phyloP scores from a whole-genome alignment of 805 yeast species.

The Lachancea mirantina region DNA sequence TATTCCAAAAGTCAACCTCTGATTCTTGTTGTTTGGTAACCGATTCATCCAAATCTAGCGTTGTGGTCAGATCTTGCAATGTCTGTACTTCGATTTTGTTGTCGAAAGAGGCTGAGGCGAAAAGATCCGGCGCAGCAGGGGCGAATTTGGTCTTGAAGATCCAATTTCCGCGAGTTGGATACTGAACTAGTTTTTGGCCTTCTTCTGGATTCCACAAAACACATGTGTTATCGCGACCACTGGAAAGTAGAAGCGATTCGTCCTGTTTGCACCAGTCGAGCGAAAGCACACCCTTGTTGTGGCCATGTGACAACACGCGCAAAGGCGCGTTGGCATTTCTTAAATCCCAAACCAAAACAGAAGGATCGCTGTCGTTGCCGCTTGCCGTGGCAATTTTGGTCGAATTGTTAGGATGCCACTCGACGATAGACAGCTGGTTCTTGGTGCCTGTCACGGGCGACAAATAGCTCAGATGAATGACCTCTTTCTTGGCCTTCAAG shows the following conservation, averaged over 20 bases:
- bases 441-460: conserved; percentile 43
- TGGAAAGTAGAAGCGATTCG: conserved; percentile 68
- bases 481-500: conserved; percentile 78
- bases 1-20: conserved; percentile 84
- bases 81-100: conserved; percentile 77
- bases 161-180: conserved; percentile 92
- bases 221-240: conserved; percentile 87
- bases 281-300: conserved; percentile 79
- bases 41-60: conserved; percentile 24
- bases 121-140: conserved; percentile 78
- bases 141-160: conserved; percentile 84
- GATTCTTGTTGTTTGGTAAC: conserved; percentile 28
- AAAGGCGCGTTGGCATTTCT: conserved; percentile 93
- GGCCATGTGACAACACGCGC: conserved; percentile 56
- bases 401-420: conserved; percentile 90
- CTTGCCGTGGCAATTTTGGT: conserved; percentile 86
- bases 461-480: conserved; percentile 70
- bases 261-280: conserved; percentile 92
- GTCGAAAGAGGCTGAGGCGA: conserved; percentile 84
- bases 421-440: conserved; percentile 71
- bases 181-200: conserved; percentile 71
- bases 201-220: conserved; percentile 83
- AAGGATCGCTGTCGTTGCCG: conserved; percentile 70
- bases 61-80: conserved; percentile 55
- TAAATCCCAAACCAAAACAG: conserved; percentile 86